These are phyloP conservation scores for Taphrina deformans DNA, from an alignment of 1,139 yeast genomes.

Conservation along the genomic window DNA sequence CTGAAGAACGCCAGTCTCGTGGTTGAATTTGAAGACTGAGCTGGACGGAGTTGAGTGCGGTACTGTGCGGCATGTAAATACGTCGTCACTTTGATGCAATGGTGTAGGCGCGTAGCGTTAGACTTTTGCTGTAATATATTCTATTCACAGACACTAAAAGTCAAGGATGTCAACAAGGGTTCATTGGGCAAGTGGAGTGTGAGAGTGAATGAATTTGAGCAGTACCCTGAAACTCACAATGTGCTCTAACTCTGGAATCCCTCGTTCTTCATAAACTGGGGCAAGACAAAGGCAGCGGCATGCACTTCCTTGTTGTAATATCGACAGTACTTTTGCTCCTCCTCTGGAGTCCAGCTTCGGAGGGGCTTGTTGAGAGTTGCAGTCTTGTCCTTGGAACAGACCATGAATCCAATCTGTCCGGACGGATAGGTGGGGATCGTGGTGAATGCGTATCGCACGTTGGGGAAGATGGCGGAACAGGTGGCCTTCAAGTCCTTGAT, in stretches of 20 bases:
- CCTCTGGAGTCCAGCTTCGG: slow-evolving; percentile 52
- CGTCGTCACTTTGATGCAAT: background rate
- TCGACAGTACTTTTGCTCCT: slow-evolving; percentile 58
- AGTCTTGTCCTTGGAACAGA: slow-evolving; percentile 65
- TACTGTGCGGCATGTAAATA: too few relatives aligned
- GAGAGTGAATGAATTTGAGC: too few relatives aligned
- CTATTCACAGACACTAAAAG: too few relatives aligned
- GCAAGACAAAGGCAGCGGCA: slow-evolving; percentile 76
- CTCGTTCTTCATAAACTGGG: slow-evolving; percentile 69
- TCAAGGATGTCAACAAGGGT: too few relatives aligned
- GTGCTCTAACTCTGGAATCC: too few relatives aligned
- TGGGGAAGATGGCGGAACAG: slow-evolving; percentile 70
- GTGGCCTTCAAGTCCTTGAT: slow-evolving; percentile 60
- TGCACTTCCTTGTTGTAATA: slow-evolving; percentile 79
- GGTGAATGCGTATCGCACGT: slow-evolving; percentile 62
- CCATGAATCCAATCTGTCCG: slow-evolving; percentile 87
- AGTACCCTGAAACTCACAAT: too few relatives aligned
- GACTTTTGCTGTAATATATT: too few relatives aligned
- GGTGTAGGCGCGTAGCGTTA: background rate
- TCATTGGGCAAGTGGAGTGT: too few relatives aligned
- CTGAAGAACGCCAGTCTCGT: slow-evolving; percentile 78
- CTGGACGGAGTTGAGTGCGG: too few relatives aligned
- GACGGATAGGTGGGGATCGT: slow-evolving; percentile 90
- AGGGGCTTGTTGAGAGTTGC: slow-evolving; percentile 58
- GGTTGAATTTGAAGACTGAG: slow-evolving; percentile 56